Percentiles rank a stretch among this genome's conserved stretches.
These are phyloP conservation scores for Pythium grandisporangium DNA, from an alignment of 352 stramenopile genomes.

Conservation along the genomic window DNA sequence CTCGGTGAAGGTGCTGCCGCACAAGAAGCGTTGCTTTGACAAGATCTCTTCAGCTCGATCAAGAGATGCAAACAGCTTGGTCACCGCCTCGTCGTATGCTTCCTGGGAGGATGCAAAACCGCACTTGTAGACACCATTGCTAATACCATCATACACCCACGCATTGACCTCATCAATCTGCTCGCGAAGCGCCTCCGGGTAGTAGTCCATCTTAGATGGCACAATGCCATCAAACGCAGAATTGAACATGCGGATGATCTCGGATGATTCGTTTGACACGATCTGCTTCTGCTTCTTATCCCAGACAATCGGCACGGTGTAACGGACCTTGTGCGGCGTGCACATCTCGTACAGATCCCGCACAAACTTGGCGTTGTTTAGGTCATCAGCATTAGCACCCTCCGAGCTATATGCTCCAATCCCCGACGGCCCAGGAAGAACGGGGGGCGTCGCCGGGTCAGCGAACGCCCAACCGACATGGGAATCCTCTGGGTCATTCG, in stretches of 20 bases:
- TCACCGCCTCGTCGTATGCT: conserved; percentile 81
- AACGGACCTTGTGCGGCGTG: conserved; percentile 66
- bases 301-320: conserved; percentile 88
- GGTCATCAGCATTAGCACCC: conserved; percentile 42
- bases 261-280: conserved; percentile 91
- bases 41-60: conserved; percentile 70
- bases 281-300: conserved; percentile 88
- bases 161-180: conserved; percentile 88
- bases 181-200: conserved; percentile 58
- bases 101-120: conserved; percentile 85
- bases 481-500: conserved; percentile 54
- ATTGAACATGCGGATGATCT: conserved; percentile 92
- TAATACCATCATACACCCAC: conserved; percentile 90
- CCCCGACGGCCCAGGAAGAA: conserved; percentile 52
- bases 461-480: conserved; percentile 79
- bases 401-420: conserved; percentile 62
- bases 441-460: conserved; percentile 52
- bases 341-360: conserved; percentile 79
- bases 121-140: conserved; percentile 91
- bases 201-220: conserved; percentile 65
- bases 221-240: conserved; percentile 66
- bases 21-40: conserved; percentile 45
- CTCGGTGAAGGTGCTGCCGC: conserved; percentile 64
- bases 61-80: conserved; percentile 57
- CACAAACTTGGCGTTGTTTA: conserved; percentile 58